These are phyloP conservation scores for Vigna angularis DNA, from an alignment of 306 rosid species.

Conservation along the genomic window DNA sequence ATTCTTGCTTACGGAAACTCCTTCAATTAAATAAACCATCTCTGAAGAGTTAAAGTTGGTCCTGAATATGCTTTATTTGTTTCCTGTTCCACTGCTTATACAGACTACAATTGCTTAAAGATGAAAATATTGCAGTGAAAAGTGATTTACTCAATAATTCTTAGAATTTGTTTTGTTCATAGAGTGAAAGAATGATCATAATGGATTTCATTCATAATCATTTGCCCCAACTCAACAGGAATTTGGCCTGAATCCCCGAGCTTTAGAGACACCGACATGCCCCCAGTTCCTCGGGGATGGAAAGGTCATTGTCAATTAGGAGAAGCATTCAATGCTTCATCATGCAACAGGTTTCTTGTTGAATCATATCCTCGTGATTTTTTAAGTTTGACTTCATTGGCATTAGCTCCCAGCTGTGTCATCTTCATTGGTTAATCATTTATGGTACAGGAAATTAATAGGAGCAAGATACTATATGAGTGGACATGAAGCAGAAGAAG, in stretches of 20 bases:
- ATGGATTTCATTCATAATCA: conserved; percentile 28
- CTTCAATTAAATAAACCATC: conserved; percentile 11
- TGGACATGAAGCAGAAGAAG: conserved; percentile 77
- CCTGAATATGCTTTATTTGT: conserved; percentile 19
- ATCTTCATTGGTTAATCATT: conserved; percentile 46
- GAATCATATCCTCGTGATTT: conserved; percentile 28
- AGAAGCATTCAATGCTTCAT: conserved; percentile 81
- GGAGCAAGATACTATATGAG: conserved; percentile 84
- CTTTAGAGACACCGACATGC: conserved; percentile 72
- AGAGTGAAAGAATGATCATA: conserved; percentile 20
- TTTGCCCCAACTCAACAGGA: conserved; percentile 54
- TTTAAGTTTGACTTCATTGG: conserved; percentile 23
- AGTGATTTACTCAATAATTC: background rate
- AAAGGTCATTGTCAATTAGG: conserved; percentile 73
- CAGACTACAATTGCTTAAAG: background rate
- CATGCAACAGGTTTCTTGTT: conserved; percentile 75
- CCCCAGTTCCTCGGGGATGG: conserved; percentile 71
- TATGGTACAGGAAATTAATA: conserved; percentile 69
- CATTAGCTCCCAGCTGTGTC: conserved; percentile 15
- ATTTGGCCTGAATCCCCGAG: conserved; percentile 93
- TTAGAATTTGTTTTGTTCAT: background rate
- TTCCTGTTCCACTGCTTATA: conserved; percentile 10
- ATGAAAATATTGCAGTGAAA: conserved; percentile 11
- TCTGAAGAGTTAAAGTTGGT: conserved; percentile 19
- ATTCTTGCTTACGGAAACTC: background rate